Base-by-base conservation (phyloP, 257 asterid species). In the Paulownia fortunei region DNA sequence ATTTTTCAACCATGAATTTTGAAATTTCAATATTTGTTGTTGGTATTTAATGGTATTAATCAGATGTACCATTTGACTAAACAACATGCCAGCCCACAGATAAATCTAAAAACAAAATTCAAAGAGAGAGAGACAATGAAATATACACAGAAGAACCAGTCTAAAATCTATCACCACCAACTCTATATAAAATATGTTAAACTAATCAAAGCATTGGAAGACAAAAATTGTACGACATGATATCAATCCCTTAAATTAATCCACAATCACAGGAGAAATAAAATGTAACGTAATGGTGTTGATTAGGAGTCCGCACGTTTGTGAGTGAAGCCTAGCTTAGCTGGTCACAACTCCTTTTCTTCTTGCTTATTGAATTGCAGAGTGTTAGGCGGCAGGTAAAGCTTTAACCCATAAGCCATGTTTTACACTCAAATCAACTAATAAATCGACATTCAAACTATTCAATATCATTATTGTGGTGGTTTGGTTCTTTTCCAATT, bases 151-250 rank as follows among this genome's bases (percentile, higher is more conserved):
- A n/a, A n/a, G 68, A 61, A 61, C 13, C 5, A 61, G 68, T 61
- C 67, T 13, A 13, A 13, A 60, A 19, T 30, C 21, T 54, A 64
- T 30, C 60, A 2, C 69, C 74, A 79, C 70, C 64, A 64, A 64
- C 32, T 52, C 62, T 71, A 62, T n/a, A 62, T 59, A 8, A 47
- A 68, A 52, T 18, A 15, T 10, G 47, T 8, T 55, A 19, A 11
- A 13, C 44, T 2, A 26, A 60, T 60, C 41, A 60, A 24, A 26
- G 12, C 44, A n/a, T 13, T 27, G 24, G 8, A 11, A 16, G 46
- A 32, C 44, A n/a, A 63, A 32, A 63, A 34, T 34, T 63, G 47
- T 47, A 60, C 11, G 19, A 26, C 34, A 24, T 15, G 18, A 13
- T 13, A 30, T 61, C 37, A 61, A 61, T 26, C 10, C 46, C 3